These are phyloP conservation scores for Cutaneotrichosporon dermatis DNA, from an alignment of 1,284 basidiomycete species.

Conservation along the genomic window DNA sequence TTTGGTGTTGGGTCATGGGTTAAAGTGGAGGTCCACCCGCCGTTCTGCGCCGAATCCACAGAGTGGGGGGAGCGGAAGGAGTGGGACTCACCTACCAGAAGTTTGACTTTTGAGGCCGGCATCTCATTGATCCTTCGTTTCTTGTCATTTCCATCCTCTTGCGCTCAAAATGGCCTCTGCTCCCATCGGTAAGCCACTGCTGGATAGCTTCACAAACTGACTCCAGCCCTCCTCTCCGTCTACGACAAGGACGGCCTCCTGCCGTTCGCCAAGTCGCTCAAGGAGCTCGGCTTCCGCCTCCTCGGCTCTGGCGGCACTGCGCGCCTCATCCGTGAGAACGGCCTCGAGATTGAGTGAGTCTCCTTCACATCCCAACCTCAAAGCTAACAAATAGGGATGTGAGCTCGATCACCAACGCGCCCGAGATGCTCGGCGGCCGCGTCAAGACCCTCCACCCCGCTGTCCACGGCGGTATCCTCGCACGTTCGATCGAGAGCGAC, in stretches of 20 bases:
- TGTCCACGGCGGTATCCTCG: constrained; percentile 94
- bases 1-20: too few relatives aligned
- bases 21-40: too few relatives aligned
- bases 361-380: background rate
- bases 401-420: constrained; percentile 94
- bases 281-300: constrained; percentile 75
- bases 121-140: too few relatives aligned
- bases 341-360: constrained; percentile 79
- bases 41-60: too few relatives aligned
- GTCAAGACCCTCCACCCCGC: constrained; percentile 99
- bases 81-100: too few relatives aligned
- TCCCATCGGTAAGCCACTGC: constrained; percentile 12
- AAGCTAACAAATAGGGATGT: constrained; percentile 68
- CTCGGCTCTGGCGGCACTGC: constrained; percentile 96
- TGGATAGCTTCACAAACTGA: background rate
- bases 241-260: constrained; percentile 94
- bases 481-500: constrained; percentile 80
- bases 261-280: constrained; percentile 80
- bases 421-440: constrained; percentile 98
- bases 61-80: too few relatives aligned
- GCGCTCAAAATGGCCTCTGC: constrained; percentile 9
- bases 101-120: too few relatives aligned
- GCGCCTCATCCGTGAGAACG: constrained; percentile 92
- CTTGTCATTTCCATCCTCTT: too few relatives aligned
- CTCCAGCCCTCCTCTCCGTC: constrained; percentile 78